Evolutionary conservation across 306 rosid species (phyloP), one percentile per base, ranked within the genome.

Genomic region (Vigna hirtella): DNA sequence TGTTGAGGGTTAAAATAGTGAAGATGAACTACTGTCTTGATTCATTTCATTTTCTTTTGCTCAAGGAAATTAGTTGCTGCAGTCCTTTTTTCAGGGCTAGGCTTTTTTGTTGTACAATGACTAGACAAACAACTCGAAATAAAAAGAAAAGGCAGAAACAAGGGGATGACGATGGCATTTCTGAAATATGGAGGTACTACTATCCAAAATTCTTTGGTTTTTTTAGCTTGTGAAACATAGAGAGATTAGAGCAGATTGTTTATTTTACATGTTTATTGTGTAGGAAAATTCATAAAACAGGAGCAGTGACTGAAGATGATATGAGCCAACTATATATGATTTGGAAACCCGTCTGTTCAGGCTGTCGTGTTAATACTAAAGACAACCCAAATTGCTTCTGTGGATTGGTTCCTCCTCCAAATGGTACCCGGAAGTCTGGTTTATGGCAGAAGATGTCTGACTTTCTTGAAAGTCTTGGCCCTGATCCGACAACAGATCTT

Each of bases 381-480:
- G 97, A 95, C 68, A 95, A 92, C 83, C 98, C 98, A 2, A 95
- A 95, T 83, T 95, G 98, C 86, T 92, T 92, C 56, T 95, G 98
- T 83, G 98, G 93, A 61, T 84, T 95, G 75, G 63, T 91, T 86
- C 98, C 98, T 1, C 92, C 98, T 14, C 76, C 83, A 50, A 92
- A 75, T 83, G 97, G 98, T 68, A 74, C 86, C 77, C 82, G 98
- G 72, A 95, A 95, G 77, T 63, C 81, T 75, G 98, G 98, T 8
- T 70, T 95, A 34, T 95, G 98, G 98, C 98, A 95, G 85, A 95
- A 95, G 86, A 79, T 78, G 66, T 86, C 98, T 8, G 93, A 90
- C 69, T 78, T 95, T 78, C 48, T 91, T 68, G 92, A 86, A 70
- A 87, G 84, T 77, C 90, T 95, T 86, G 98, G 98, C 26, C 86